These are phyloP conservation scores for Botryobasidium botryosum DNA, from an alignment of 768 basidiomycete genomes.

Conservation along the genomic window DNA sequence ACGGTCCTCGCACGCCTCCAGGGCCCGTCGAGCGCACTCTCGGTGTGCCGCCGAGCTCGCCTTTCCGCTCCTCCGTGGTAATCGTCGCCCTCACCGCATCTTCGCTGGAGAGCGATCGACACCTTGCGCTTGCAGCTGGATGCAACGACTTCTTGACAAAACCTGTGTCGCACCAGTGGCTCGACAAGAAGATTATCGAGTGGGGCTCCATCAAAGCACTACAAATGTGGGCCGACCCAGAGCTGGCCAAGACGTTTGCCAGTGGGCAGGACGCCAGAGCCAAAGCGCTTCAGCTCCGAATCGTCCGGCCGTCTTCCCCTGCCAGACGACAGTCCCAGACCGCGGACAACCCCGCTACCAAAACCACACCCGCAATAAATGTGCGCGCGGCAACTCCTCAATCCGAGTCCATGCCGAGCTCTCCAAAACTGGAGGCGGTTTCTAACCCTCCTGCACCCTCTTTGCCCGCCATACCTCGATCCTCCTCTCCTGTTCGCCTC, in stretches of 20 bases:
- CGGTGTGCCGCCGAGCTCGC: constrained; percentile 28
- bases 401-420: no score
- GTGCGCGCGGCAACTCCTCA: no score
- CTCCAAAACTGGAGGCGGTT: no score
- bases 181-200: constrained; percentile 96
- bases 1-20: constrained; percentile 27
- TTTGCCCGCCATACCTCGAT: no score
- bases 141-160: constrained; percentile 99
- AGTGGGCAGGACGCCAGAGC: background rate
- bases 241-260: constrained; percentile 7
- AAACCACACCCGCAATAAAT: no score
- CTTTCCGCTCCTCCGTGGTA: constrained; percentile 86
- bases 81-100: constrained; percentile 99
- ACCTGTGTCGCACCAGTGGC: constrained; percentile 86
- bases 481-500: no score
- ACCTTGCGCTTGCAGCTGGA: constrained; percentile 91
- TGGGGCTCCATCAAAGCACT: constrained; percentile 96
- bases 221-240: constrained; percentile 80
- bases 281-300: background rate
- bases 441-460: no score
- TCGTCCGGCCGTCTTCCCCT: no score
- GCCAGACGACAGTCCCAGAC: no score
- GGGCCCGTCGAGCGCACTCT: constrained; percentile 29
- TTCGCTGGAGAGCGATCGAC: constrained; percentile 85
- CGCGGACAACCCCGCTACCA: no score